Percentiles rank a stretch among this genome's conserved stretches.
Conservation (phyloP, 371 early-diverging fungal genomes). For the Mortierella sp. region DNA sequence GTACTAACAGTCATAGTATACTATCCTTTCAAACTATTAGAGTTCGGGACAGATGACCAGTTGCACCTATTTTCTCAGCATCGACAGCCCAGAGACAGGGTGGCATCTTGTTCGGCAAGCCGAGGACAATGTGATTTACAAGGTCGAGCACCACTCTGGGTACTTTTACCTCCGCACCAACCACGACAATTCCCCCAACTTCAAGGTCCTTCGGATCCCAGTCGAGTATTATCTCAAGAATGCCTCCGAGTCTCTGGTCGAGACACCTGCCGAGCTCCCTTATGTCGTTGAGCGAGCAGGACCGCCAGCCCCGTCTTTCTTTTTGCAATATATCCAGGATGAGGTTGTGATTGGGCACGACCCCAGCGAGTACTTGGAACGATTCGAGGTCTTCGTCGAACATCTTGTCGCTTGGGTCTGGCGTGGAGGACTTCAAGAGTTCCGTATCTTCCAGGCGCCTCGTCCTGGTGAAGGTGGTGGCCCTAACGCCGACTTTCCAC, state of each 20-base stretch:
- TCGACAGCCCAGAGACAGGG: conserved; percentile 26
- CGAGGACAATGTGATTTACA: conserved; percentile 46
- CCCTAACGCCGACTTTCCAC: neutral
- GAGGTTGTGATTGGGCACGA: conserved; percentile 36
- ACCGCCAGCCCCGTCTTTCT: neutral
- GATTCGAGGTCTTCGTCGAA: conserved; percentile 58
- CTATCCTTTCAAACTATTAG: neutral
- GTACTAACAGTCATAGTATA: no score
- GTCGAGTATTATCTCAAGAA: neutral
- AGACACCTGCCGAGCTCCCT: neutral
- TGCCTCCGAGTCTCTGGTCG: neutral
- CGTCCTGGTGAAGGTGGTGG: conserved; percentile 7
- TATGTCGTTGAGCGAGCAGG: no score
- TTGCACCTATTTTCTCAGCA: conserved; percentile 28
- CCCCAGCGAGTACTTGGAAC: conserved; percentile 52
- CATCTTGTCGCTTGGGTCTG: conserved; percentile 64
- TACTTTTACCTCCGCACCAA: conserved; percentile 63
- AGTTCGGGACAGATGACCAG: conserved; percentile 41
- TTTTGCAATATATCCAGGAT: conserved; percentile 1
- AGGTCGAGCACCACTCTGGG: conserved; percentile 60
- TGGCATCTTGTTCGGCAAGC: conserved; percentile 34
- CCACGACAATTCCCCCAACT: conserved; percentile 49
- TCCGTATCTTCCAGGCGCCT: conserved; percentile 29
- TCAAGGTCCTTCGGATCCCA: conserved; percentile 55
- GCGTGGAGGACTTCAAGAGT: conserved; percentile 56